Base-by-base conservation (phyloP, 2,329 filamentous ascomycete species). In the Pseudocercospora macadamiae region DNA sequence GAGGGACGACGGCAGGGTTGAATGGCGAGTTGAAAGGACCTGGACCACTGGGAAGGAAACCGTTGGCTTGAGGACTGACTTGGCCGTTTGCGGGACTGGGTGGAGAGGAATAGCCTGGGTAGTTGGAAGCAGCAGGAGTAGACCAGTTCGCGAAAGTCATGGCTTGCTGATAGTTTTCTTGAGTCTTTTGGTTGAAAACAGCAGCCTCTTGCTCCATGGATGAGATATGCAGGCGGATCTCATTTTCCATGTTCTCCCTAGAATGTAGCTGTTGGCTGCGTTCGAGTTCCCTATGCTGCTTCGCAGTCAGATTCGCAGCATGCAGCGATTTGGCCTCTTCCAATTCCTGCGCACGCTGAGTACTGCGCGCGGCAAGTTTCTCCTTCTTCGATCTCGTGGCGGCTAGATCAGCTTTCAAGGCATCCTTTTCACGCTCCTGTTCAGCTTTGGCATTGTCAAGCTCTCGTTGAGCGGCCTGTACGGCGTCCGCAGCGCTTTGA, bases 291-390 rank as follows among this genome's bases (percentile, higher is more conserved):
- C 70, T 70, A 61, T 69, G 67, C 47, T 73, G 70, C 57, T 66
- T 68, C 34, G 71, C 71, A 53, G 66, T 69, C 65, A 70, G 65
- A 37, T 73, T 68, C 18, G 76, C 85, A 55, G 85, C 87, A 71
- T 89, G 89, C 66, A 88, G 88, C 66, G 88, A 85, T 21, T 83
- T 81, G 66, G 92, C 86, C 66, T 86, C 86, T 56, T 86, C 85
- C 65, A 89, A 82, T 73, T 92, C 89, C 64, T 85, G 86, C 64
- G 89, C 86, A 21, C 91, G 85, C 77, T 90, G 90, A 70, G 82
- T 81, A 66, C 90, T 88, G 51, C 89, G 86, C 23, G 84, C 81
- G 55, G 85, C 84, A 39, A 91, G 86, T 75, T 89, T 89, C 76
- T 90, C 90, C 51, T 84, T 83, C 73, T 90, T 90, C 57, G 85